Conservation (phyloP, 345 rosid species). For the Carallia brachiata region DNA sequence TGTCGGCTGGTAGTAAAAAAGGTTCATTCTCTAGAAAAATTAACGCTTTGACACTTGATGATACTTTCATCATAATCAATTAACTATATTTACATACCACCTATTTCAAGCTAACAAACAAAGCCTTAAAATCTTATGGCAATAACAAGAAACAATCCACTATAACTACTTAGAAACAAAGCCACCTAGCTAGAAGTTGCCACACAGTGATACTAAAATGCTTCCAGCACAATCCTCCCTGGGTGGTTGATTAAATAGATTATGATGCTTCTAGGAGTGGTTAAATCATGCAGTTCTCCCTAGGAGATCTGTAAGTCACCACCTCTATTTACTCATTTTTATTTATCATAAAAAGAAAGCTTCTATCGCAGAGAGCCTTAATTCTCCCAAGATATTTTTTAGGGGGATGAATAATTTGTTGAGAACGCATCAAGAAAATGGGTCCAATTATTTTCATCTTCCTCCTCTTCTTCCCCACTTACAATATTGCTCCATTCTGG, state of each 20-base stretch:
- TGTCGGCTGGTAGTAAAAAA: too few species aligned
- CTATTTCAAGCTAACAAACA: slow-evolving; percentile 16
- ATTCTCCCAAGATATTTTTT: neutral
- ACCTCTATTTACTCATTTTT: too few species aligned
- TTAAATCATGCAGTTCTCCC: too few species aligned
- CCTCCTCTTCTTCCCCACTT: slow-evolving; percentile 46
- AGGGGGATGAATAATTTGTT: slow-evolving; percentile 41
- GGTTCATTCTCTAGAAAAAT: too few species aligned
- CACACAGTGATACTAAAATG: slow-evolving; percentile 15
- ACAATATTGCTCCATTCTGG: slow-evolving; percentile 35
- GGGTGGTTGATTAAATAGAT: too few species aligned
- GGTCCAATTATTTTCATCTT: slow-evolving; percentile 64
- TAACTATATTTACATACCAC: slow-evolving; percentile 21
- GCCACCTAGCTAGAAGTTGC: slow-evolving; percentile 1
- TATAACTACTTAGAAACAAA: neutral
- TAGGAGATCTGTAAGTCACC: too few species aligned
- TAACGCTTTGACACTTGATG: neutral
- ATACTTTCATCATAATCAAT: neutral
- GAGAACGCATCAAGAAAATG: slow-evolving; percentile 62
- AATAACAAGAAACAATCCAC: neutral
- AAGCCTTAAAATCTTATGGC: slow-evolving; percentile 7
- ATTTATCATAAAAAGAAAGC: too few species aligned
- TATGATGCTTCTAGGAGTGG: too few species aligned
- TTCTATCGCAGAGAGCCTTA: neutral
- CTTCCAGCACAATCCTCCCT: neutral